Evolutionary conservation across 75 land plant genomes (phyloP), one percentile per base, ranked within the genome.

Genomic region (Selaginella tamariscina): DNA sequence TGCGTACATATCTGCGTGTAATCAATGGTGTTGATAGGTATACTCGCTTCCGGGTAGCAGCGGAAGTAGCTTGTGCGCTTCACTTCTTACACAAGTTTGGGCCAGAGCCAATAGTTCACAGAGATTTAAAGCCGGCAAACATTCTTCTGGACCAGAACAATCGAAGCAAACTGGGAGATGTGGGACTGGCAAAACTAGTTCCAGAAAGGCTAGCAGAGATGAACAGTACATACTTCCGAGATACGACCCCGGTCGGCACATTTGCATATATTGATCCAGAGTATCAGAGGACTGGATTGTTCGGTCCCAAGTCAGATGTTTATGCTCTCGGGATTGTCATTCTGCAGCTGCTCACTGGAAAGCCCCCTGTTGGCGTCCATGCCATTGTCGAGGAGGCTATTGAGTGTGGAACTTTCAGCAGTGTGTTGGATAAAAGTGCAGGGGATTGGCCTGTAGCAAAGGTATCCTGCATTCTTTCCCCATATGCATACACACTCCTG

Each of bases 201-300:
- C 70, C 76, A 32, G 29, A 71, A 13, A 55, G 56, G 24, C 26
- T 59, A 5, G 27, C 64, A 11, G 26, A 32, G 20, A 66, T 69
- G 65, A 57, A 29, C 13, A 30, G 56, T 18, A 72, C 83, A 2
- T 56, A 68, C 28, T 79, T 56, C 70, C 82, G 71, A 54, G 77
- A 84, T 56, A 87, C 85, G 0, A 78, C 65, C 20, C 88, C 80
- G 21, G 85, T 75, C 27, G 91, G 91, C 8, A 87, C 91, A 27
- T 75, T 87, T 28, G 88, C 83, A 44, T 86, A 86, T 70, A 84
- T 86, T 2, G 89, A 86, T 55, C 89, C 87, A 1, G 89, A 86
- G 70, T 86, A 86, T 67, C 89, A 86, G 60, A 74, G 89, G 56
- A 86, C 80, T 21, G 89, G 89, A 0, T 11, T 60, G 24, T 66